Base-by-base conservation (phyloP, 495 filamentous ascomycete species). In the Bathelium albidoporum region DNA sequence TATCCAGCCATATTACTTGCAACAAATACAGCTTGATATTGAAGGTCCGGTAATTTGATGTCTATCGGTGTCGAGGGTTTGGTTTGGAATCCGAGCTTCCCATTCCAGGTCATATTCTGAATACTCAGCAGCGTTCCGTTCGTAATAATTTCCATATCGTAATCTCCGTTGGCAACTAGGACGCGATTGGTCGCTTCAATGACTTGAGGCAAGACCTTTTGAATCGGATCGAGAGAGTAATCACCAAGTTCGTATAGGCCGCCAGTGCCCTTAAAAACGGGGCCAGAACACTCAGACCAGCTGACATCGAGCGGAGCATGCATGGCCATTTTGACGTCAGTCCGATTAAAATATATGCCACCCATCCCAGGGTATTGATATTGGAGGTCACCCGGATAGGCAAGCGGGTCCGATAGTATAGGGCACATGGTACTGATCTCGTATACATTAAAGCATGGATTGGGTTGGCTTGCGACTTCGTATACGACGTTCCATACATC, bases 71-170 rank as follows among this genome's bases (percentile, higher is more conserved):
- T 65, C 22, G 52, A 59, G 12, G 69, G 69, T 5, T 49, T 62
- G 2, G 44, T 63, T 36, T 69, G 66, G 55, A 71, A 71, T 10
- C 69, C 67, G n/a, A 71, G 44, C 22, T 52, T 49, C 2, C 69
- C 69, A 41, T 66, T 65, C 69, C 67, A 71, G 10, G 69, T 66
- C 69, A 71, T 71, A 43, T 71, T 71, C 49, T 69, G 66, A 31
- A 71, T 71, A 16, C 61, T 62, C 22, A 71, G 64, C 29, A 71
- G 59, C 16, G 69, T 71, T 34, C 69, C 69, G 43, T 69, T 67
- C 4, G 64, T 69, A 16, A 69, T 62, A 44, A 71, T 63, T 26
- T 64, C 62, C 58, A 67, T 62, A 43, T 71, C 69, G 31, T 62
- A 69, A 31, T 71, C 60, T 16, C 69, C 67, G 28, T 69, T 68